These are phyloP conservation scores for Neoascochyta sp. DNA, from an alignment of 2,329 filamentous ascomycete species.

Conservation along the genomic window DNA sequence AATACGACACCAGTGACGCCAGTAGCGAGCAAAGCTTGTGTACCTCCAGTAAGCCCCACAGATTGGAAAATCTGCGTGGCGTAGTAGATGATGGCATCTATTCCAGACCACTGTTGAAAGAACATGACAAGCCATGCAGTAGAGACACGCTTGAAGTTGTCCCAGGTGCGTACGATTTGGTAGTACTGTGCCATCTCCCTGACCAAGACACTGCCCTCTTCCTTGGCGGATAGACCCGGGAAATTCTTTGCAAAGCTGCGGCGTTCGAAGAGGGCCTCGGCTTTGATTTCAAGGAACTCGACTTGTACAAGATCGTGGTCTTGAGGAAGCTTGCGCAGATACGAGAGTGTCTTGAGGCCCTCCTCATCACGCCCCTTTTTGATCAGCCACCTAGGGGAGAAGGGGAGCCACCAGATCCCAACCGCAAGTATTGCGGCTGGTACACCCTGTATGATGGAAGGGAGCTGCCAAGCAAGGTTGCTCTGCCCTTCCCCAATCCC, in stretches of 20 bases:
- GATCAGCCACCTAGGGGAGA: conserved; percentile 25
- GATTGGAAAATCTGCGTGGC: conserved; percentile 59
- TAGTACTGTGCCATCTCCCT: conserved; percentile 51
- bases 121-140: conserved; percentile 49
- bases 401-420: conserved; percentile 26
- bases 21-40: conserved; percentile 58
- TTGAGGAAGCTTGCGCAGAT: conserved; percentile 28
- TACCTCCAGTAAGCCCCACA: conserved; percentile 53
- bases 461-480: conserved; percentile 25
- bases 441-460: conserved; percentile 25
- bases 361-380: conserved; percentile 26
- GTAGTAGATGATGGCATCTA: conserved; percentile 52
- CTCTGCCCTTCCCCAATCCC: conserved; percentile 40
- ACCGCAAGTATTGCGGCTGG: conserved; percentile 22
- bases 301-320: conserved; percentile 40
- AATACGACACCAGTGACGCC: conserved; percentile 59
- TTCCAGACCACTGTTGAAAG: conserved; percentile 48
- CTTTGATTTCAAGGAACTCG: conserved; percentile 49
- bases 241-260: conserved; percentile 45
- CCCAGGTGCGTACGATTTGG: conserved; percentile 47
- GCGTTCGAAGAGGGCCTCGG: conserved; percentile 45
- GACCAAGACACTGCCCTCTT: conserved; percentile 43
- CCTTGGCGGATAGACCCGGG: conserved; percentile 43
- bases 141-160: conserved; percentile 49
- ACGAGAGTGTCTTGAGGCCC: conserved; percentile 18